Evolutionary conservation across 768 basidiomycete genomes (phyloP).

Genomic region (Auriscalpium vulgare): DNA sequence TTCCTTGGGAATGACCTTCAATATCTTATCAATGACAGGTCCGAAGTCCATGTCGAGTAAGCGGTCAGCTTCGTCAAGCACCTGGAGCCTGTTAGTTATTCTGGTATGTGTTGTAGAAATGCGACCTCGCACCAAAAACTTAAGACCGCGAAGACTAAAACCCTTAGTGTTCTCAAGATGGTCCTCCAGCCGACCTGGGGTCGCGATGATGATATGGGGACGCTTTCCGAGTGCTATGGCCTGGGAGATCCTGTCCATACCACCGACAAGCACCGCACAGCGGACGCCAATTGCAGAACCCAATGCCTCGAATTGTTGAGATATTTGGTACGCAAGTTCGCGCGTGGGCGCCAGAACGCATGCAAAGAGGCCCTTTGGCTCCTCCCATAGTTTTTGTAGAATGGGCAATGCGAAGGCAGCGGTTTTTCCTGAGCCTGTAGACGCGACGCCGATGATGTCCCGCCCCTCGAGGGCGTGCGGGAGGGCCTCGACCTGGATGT

Average conservation of each 20-base stretch:
- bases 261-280: conserved; percentile 89
- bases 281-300: conserved; percentile 92
- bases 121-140: conserved; percentile 65
- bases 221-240: conserved; percentile 87
- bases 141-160: conserved; percentile 76
- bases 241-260: conserved; percentile 86
- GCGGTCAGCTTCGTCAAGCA: conserved; percentile 96
- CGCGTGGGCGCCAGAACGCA: conserved; percentile 95
- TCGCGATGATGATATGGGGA: conserved; percentile 93
- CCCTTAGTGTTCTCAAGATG: conserved; percentile 98
- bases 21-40: conserved; percentile 89
- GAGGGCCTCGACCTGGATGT: conserved; percentile 80
- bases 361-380: conserved; percentile 88
- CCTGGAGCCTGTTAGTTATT: conserved; percentile 35
- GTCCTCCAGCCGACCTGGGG: conserved; percentile 87
- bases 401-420: conserved; percentile 96
- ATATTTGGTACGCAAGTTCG: conserved; percentile 95
- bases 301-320: conserved; percentile 90
- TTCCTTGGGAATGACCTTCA: conserved; percentile 91
- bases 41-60: conserved; percentile 96
- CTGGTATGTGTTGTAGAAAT: too few species aligned
- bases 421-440: conserved; percentile 96
- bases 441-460: conserved; percentile 97
- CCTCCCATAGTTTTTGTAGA: conserved; percentile 92
- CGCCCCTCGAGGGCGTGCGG: conserved; percentile 85